Evolutionary conservation across 352 stramenopile genomes (phyloP).

Genomic region (Phytophthora constricta): DNA sequence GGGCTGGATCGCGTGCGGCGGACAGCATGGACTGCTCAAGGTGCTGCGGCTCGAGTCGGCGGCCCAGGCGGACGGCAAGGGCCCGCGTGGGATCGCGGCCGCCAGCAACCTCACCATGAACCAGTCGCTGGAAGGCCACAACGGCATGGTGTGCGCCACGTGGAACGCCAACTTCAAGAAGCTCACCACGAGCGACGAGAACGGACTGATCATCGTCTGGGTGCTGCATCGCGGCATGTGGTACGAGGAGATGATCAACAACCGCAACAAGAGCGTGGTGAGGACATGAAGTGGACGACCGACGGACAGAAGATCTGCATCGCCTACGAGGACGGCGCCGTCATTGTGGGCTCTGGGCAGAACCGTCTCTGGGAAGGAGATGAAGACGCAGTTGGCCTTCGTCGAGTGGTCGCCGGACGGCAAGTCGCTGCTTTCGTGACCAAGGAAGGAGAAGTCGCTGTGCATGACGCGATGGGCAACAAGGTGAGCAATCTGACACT

Average conservation of each 20-base stretch:
- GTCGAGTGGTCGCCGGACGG: conserved; percentile 95
- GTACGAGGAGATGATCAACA: conserved; percentile 98
- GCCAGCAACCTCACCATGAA: conserved; percentile 95
- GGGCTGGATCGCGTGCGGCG: conserved; percentile 95
- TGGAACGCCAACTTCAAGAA: conserved; percentile 96
- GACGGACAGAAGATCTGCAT: conserved; percentile 97
- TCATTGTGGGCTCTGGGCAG: conserved; percentile 95
- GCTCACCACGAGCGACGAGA: conserved; percentile 95
- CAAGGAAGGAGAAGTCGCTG: conserved; percentile 81
- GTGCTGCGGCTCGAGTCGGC: conserved; percentile 91
- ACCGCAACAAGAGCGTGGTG: conserved; percentile 95
- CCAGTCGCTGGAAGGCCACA: conserved; percentile 94
- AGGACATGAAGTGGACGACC: conserved; percentile 95
- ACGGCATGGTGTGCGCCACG: conserved; percentile 91
- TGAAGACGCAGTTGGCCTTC: conserved; percentile 90
- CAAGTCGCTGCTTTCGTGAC: conserved; percentile 91
- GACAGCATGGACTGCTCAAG: conserved; percentile 93
- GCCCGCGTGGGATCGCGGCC: conserved; percentile 81
- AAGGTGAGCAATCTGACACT: conserved; percentile 84
- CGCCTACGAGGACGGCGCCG: conserved; percentile 93
- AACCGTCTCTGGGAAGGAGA: conserved; percentile 96
- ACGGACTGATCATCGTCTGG: conserved; percentile 96
- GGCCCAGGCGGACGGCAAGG: conserved; percentile 68
- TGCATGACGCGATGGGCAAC: conserved; percentile 90
- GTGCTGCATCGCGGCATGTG: conserved; percentile 94